These are phyloP conservation scores for Wickerhamomyces sydowiorum DNA, from an alignment of 805 yeast species.

Conservation along the genomic window DNA sequence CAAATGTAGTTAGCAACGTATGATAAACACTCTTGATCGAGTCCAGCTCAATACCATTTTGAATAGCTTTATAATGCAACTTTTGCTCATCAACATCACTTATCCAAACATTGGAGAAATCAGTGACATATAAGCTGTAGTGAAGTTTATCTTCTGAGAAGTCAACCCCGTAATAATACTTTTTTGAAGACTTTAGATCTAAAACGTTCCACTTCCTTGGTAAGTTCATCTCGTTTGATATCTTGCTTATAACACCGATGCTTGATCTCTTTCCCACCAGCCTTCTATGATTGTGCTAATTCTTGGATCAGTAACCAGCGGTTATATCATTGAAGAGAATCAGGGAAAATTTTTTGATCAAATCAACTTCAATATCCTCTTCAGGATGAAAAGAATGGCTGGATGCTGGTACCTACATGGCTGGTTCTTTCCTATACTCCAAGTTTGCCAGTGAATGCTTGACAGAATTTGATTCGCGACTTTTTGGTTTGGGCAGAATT, in stretches of 20 bases:
- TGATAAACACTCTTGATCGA: conserved; percentile 8
- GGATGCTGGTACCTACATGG: not conserved
- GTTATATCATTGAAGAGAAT: not conserved
- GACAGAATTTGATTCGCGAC: not conserved
- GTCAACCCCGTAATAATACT: conserved; percentile 15
- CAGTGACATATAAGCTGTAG: conserved; percentile 16
- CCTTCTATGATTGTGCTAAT: no score
- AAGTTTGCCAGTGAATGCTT: not conserved
- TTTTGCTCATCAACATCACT: conserved; percentile 12
- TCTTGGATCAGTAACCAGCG: not conserved
- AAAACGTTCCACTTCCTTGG: conserved; percentile 19
- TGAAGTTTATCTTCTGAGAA: conserved; percentile 7
- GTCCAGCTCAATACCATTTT: conserved; percentile 11
- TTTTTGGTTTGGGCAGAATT: no score
- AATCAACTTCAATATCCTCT: no score
- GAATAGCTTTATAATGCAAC: conserved; percentile 11
- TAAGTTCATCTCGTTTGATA: conserved; percentile 6
- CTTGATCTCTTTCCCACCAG: not conserved
- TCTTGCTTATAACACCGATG: no score
- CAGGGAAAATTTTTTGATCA: not conserved
- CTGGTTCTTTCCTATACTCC: conserved; percentile 1
- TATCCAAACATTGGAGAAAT: conserved; percentile 19
- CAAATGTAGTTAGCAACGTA: conserved; percentile 9
- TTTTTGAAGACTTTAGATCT: conserved; percentile 3
- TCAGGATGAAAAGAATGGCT: no score